Base-by-base conservation (phyloP, 2,329 filamentous ascomycete species). In the Aspergillus pseudotamarii region DNA sequence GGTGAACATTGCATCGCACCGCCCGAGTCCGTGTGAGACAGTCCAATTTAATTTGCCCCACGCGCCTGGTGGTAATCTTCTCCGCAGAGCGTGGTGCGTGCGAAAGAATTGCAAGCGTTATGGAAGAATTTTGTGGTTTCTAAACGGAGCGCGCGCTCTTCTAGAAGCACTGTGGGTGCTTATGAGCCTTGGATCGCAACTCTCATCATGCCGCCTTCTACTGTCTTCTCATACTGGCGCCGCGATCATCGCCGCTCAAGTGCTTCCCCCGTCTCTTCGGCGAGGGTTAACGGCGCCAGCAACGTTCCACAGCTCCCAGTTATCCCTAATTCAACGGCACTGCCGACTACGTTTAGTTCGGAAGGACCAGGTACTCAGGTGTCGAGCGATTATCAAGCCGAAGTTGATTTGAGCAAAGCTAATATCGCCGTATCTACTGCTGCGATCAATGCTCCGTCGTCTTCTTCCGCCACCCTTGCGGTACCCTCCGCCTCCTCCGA, bases 151-250 rank as follows among this genome's bases (percentile, higher is more conserved):
- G 43, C 43, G 28, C 48, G 55, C 63, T 64, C 38, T 60, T 60
- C 55, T 28, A 62, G 46, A 65, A 57, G 67, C 68, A 64, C 65
- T 41, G 64, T 59, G 54, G 56, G 66, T 68, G 65, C 56, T 51
- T 62, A 58, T 57, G 43, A 51, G 63, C 54, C 3, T 57, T 57
- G 59, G 34, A 41, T 59, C 54, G 34, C 34, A 23, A 38, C 12
- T 19, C 30, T 55, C 34, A 38, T 30, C 65, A 78, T 79, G 76
- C 69, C 75, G 8, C 72, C 76, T 4, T 78, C 76, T 46, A 73
- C 76, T 23, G 76, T 78, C 54, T 79, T 79, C 64, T 77, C 76
- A 30, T 79, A 79, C 64, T 78, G 74, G 76, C 76, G 76, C 60
- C 76, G 76, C 64, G 76, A 78, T 57, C 75, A 77, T 62, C 76